Base-by-base conservation (phyloP, 2,329 filamentous ascomycete species). In the Alternaria sp. region DNA sequence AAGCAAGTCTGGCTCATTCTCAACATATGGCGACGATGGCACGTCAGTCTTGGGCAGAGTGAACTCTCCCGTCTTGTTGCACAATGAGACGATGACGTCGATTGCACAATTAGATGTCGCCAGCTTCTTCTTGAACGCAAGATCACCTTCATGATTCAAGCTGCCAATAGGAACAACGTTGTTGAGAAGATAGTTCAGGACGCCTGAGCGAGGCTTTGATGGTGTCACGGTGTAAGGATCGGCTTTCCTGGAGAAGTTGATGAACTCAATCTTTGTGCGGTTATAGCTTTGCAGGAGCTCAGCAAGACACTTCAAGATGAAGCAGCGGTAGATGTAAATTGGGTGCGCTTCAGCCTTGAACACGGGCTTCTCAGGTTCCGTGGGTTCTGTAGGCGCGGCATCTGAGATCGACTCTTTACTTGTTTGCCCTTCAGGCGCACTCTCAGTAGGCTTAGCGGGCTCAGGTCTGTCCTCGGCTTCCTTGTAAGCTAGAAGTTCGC, bases 321-420 rank as follows among this genome's bases (percentile, higher is more conserved):
- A 97, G 80, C 94, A 97, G 46, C 95, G 88, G 73, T 98, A 99
- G 52, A 98, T 89, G 79, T 96, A 99, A 60, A 97, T 97, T 0
- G 93, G 92, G 75, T 99, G 93, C 33, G 97, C 90, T 50, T 97
- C 93, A 1, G 91, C 83, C 78, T 96, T 97, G 83, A 98, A 98
- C 0, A 86, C 80, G 0, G 86, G 82, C 79, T 96, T 96, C 10
- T 87, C 79, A 4, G 79, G 57, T 73, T 92, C 69, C 51, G 44
- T 75, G 58, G 51, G 56, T 17, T 68, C 63, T 33, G 52, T 50
- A 21, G 63, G 34, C 9, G 40, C 29, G 17, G 29, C 31, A 7
- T 59, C 53, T 23, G 67, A 28, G 41, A 51, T 33, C 6, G 68
- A 41, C 28, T 63, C 51, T 2, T 28, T 21, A 9, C 46, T 62